Base-by-base conservation (phyloP, 2,329 filamentous ascomycete genomes). In the Aspergillus neoniger region DNA sequence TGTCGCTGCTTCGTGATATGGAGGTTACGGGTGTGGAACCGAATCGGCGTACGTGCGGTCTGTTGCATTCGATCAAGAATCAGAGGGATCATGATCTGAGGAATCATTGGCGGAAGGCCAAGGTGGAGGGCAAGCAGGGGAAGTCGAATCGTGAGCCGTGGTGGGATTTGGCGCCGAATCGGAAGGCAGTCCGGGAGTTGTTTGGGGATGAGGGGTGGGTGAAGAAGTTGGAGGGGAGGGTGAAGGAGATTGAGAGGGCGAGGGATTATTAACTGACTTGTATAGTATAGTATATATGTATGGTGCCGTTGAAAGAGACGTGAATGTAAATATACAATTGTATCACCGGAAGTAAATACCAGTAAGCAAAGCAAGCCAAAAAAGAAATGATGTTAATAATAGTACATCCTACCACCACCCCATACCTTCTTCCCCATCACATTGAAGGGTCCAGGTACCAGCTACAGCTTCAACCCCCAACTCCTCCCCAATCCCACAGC, bases 401-500 rank as follows among this genome's bases (percentile, higher is more conserved):
- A 41, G 56, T 58, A 57, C 57, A 57, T 36, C 58, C 21, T 32
- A 23, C 32, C 9, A 25, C 25, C 30, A 12, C 25, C 30, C 25
- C n/a, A 44, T 21, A 10, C 17, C 12, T 4, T 5, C 41, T 10
- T 21, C 9, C 10, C 17, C 41, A 23, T 10, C 41, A 44, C 10
- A 48, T 6, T 43, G 25, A 30, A 15, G 17, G 28, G 25, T 25
- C 12, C 9, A 7, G 28, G 28, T 30, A 12, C 28, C 28, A 2
- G 28, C 53, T 77, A 96, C 74, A 98, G 87, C 72, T 89, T 88
- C 65, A 92, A 81, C 0, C 94, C 94, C 80, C 93, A 96, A 76
- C 92, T 97, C 78, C 93, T 85, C 66, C 96, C 79, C 55, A 96
- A 83, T 71, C 96, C 96, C 58, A 97, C 77, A 15, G 88, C 84